These are phyloP conservation scores for Podila horticola DNA, from an alignment of 192 early-diverging fungal genomes.

Conservation along the genomic window DNA sequence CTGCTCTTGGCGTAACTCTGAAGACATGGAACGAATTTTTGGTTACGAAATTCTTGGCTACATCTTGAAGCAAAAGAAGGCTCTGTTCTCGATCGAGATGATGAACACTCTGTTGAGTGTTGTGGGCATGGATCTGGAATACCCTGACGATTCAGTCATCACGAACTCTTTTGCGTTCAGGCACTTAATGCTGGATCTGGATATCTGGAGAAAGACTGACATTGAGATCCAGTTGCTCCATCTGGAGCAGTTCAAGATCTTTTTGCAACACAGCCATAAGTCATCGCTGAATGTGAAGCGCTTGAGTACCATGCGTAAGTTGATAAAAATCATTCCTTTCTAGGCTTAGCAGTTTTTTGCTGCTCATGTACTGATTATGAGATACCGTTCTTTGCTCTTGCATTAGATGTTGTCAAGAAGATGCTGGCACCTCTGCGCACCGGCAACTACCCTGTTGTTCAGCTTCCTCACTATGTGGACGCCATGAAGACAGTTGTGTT, in stretches of 20 bases:
- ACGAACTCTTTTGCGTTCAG: constrained; percentile 72
- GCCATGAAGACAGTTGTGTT: constrained; percentile 66
- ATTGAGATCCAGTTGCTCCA: constrained; percentile 65
- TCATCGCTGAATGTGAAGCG: constrained; percentile 67
- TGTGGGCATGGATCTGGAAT: constrained; percentile 67
- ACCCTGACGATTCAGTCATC: constrained; percentile 68
- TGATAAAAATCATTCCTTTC: background rate
- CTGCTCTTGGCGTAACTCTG: constrained; percentile 74
- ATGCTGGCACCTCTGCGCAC: constrained; percentile 67
- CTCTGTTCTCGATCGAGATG: constrained; percentile 63
- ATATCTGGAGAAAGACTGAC: constrained; percentile 70
- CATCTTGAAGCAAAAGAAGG: constrained; percentile 71
- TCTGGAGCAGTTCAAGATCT: constrained; percentile 68
- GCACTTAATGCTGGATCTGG: constrained; percentile 72
- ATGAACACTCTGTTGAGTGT: constrained; percentile 68
- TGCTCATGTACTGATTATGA: too few relatives aligned
- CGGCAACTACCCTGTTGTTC: constrained; percentile 65
- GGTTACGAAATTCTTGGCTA: constrained; percentile 74
- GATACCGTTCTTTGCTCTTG: background rate
- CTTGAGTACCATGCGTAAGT: constrained; percentile 68
- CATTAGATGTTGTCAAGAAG: constrained; percentile 68
- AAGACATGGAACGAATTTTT: constrained; percentile 76
- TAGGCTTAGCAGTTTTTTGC: too few relatives aligned
- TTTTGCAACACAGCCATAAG: constrained; percentile 65
- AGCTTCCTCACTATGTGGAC: constrained; percentile 59